Evolutionary conservation across 2,329 filamentous ascomycete species (phyloP).

Genomic region (Fusarium clavum): DNA sequence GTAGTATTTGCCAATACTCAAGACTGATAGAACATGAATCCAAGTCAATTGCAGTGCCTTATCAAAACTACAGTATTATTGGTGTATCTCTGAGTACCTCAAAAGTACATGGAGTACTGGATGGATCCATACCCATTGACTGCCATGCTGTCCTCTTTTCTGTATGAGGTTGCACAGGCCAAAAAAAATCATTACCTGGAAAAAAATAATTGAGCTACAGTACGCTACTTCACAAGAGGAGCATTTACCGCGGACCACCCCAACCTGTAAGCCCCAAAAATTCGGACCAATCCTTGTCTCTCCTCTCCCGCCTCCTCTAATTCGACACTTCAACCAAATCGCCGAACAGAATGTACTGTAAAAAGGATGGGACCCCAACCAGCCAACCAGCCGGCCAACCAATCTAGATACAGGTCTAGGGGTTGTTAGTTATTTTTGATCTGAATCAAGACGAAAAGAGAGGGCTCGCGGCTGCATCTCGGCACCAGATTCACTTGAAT

Average conservation of each 20-base stretch:
- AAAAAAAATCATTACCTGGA: not conserved
- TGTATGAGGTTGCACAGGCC: constrained; percentile 37
- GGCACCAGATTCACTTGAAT: constrained; percentile 11
- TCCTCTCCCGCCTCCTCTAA: constrained; percentile 29
- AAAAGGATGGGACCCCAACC: constrained; percentile 30
- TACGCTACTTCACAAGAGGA: constrained; percentile 28
- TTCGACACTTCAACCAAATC: constrained; percentile 37
- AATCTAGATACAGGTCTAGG: constrained; percentile 20
- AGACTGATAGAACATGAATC: not conserved
- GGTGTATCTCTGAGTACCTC: not conserved
- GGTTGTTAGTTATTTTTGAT: constrained; percentile 17
- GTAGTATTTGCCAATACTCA: constrained; percentile 2
- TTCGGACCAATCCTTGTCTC: constrained; percentile 31
- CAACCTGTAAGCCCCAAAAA: constrained; percentile 40
- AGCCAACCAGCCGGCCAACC: not conserved
- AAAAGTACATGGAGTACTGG: not conserved
- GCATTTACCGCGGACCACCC: constrained; percentile 37
- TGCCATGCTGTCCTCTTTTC: constrained; percentile 32
- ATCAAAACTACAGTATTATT: constrained; percentile 7
- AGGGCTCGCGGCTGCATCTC: constrained; percentile 28
- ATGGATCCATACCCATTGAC: constrained; percentile 1
- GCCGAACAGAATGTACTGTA: constrained; percentile 7
- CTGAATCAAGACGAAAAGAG: constrained; percentile 2
- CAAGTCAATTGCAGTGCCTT: not conserved
- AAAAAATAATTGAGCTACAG: constrained; percentile 11